Evolutionary conservation across 257 asterid species (phyloP), one percentile per base, ranked within the genome.

Genomic region (Lycium ferocissimum): DNA sequence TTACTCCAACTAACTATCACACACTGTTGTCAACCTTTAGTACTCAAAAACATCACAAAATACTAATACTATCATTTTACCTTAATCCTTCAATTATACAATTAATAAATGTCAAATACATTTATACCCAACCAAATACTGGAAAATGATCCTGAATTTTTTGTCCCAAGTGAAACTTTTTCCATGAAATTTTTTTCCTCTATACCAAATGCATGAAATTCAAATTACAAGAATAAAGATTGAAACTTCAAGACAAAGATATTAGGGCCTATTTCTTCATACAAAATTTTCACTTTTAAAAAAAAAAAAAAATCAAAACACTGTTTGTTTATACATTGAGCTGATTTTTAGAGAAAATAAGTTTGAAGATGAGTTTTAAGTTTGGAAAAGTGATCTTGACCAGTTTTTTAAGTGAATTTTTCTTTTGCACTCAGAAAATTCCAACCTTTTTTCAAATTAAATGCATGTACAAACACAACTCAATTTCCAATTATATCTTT

Each of bases 141-240:
- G 3, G 58, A 73, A 0, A 71, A 43, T 43, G 2, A 40, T 43
- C 57, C 79, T 7, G 13, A 43, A 40, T 40, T 17, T 18, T 5
- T 58, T n/a, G 17, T 73, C n/a, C 58, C 59, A 45, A 47, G 40
- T 73, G 26, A 15, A 70, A 70, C 9, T 14, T 2, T 9, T 11
- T 54, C 59, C 59, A 12, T 3, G 18, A 20, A 61, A 61, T 14
- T 2, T 26, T 26, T 47, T 20, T 49, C 58, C n/a, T 2, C 20
- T 7, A 75, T 75, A 47, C 81, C 61, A 47, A 72, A 51, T 75
- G 45, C 45, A 49, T 75, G 81, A 73, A 47, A 47, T 8, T 20
- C 38, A 75, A 2, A 73, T 72, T n/a, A 45, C 38, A 45, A 45
- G 35, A 72, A 10, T 26, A 72, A 72, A 45, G 38, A 72, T 20